Evolutionary conservation across 352 stramenopile genomes (phyloP).

Genomic region (Phytophthora pistaciae): DNA sequence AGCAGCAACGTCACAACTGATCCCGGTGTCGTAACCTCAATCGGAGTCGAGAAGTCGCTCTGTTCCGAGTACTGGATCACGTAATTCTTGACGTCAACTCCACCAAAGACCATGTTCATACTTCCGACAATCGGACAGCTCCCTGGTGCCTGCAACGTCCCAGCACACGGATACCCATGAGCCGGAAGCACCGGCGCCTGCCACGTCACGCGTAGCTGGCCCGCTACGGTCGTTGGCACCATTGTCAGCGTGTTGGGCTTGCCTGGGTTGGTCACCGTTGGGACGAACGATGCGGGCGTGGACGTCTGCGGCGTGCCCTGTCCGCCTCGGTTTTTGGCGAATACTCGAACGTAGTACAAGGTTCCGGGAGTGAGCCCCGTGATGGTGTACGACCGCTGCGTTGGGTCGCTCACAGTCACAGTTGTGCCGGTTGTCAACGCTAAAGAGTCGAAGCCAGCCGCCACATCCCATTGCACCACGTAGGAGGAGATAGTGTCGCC

Average conservation of each 20-base stretch:
- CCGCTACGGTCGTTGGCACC: constrained; percentile 31
- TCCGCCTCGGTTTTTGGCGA: constrained; percentile 74
- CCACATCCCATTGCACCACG: constrained; percentile 94
- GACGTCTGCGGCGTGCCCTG: constrained; percentile 64
- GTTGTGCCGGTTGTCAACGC: constrained; percentile 64
- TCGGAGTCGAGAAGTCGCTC: constrained; percentile 75
- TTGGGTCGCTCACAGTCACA: constrained; percentile 62
- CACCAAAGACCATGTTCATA: constrained; percentile 92
- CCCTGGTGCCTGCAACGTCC: constrained; percentile 60
- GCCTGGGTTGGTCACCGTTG: constrained; percentile 6
- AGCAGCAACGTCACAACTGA: constrained; percentile 37
- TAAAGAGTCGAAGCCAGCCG: constrained; percentile 87
- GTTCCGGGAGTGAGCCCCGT: constrained; percentile 82
- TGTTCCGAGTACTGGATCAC: constrained; percentile 91
- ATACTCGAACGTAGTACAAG: constrained; percentile 92
- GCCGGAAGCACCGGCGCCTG: constrained; percentile 68
- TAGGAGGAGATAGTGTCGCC: constrained; percentile 92
- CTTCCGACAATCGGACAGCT: constrained; percentile 69
- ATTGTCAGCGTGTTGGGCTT: constrained; percentile 56
- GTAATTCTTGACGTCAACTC: constrained; percentile 92
- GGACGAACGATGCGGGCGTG: constrained; percentile 56
- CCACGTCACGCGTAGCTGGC: constrained; percentile 70
- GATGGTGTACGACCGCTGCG: constrained; percentile 82
- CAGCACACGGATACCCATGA: constrained; percentile 75
- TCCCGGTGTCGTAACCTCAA: constrained; percentile 72